Percentiles rank a stretch among this genome's conserved stretches.
Conservation (phyloP, 2,329 filamentous ascomycete genomes). For the Truncatella angustata region DNA sequence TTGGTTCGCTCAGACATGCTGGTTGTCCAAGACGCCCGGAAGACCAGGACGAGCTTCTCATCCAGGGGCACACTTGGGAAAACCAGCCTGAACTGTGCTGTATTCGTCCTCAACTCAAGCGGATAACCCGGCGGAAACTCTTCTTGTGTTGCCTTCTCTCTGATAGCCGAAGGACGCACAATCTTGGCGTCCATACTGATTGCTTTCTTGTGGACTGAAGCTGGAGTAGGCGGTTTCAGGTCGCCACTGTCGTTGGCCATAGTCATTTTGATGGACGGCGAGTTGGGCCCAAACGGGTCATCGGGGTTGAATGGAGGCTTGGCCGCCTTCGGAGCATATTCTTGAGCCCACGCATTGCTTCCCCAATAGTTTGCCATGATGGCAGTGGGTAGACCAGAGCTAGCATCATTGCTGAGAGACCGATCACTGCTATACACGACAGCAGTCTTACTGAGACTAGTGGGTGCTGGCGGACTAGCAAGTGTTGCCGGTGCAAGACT, state of each 20-base stretch:
- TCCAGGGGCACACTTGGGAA: slow-evolving; percentile 77
- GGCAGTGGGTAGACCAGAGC: slow-evolving; percentile 75
- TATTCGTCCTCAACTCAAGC: slow-evolving; percentile 76
- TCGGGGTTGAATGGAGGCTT: slow-evolving; percentile 24
- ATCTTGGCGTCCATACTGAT: slow-evolving; percentile 40
- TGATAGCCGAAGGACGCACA: slow-evolving; percentile 17
- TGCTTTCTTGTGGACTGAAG: slow-evolving; percentile 39
- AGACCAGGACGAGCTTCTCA: slow-evolving; percentile 87
- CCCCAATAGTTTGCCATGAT: slow-evolving; percentile 95
- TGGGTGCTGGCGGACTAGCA: slow-evolving; percentile 78
- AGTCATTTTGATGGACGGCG: slow-evolving; percentile 31
- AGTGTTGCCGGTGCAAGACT: slow-evolving; percentile 79
- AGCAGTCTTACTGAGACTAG: slow-evolving; percentile 81
- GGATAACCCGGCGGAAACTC: slow-evolving; percentile 77
- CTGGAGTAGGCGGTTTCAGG: slow-evolving; percentile 21
- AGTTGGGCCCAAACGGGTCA: slow-evolving; percentile 35
- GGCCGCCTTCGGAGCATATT: slow-evolving; percentile 21
- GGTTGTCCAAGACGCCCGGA: slow-evolving; percentile 79
- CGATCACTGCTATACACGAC: slow-evolving; percentile 79
- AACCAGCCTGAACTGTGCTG: slow-evolving; percentile 87
- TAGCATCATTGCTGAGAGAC: slow-evolving; percentile 61
- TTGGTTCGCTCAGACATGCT: slow-evolving; percentile 47
- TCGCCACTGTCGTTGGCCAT: slow-evolving; percentile 23
- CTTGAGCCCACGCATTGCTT: slow-evolving; percentile 68
- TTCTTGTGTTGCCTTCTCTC: slow-evolving; percentile 40